Base-by-base conservation (phyloP, 805 yeast genomes). In the Myxozyma neglecta region DNA sequence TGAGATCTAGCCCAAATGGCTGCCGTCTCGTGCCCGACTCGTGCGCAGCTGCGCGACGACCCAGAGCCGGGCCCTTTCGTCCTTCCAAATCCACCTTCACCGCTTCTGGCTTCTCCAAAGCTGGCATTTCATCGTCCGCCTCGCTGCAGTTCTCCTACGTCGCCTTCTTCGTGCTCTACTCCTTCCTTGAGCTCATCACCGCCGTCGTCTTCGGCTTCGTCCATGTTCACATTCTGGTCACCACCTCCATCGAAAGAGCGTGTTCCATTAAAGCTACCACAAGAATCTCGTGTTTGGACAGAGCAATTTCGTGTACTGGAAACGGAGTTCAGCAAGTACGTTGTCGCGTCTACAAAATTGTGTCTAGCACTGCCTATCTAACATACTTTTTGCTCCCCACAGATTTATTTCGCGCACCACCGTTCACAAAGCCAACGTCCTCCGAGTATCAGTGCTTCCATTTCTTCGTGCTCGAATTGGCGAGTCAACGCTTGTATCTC, bases 361-460 rank as follows among this genome's bases (percentile, higher is more conserved):
- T 20, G 11, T 34, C 35, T 42, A 39, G 13, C 44, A 5, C 56
- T 14, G 14, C 4, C 37, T 46, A 10, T 39, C 52, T 34, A 36
- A 37, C 40, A 8, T 6, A 24, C 13, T 1, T 13, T n/a, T 54
- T 11, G 14, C 37, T 37, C 11, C 18, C 11, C 40, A 29, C 53
- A 63, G 66, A 36, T 64, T 74, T 51, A 20, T 56, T 24, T 55
- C 72, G 7, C 70, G 73, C 24, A 51, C 73, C 34, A 75, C 75
- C 13, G 67, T 72, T 29, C 67, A 69, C 57, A 71, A 71, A 57
- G 72, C 78, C 18, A 78, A 77, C 58, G 71, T 74, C 8, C 70
- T 77, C n/a, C 73, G 80, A 5, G 83, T 60, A 71, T 83, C 69
- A 72, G 73, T 68, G 69, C 77, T 70, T 62, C 80, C 74, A 56